These are phyloP conservation scores for Aspergillus spinulosporus DNA, from an alignment of 2,329 filamentous ascomycete species.

Conservation along the genomic window DNA sequence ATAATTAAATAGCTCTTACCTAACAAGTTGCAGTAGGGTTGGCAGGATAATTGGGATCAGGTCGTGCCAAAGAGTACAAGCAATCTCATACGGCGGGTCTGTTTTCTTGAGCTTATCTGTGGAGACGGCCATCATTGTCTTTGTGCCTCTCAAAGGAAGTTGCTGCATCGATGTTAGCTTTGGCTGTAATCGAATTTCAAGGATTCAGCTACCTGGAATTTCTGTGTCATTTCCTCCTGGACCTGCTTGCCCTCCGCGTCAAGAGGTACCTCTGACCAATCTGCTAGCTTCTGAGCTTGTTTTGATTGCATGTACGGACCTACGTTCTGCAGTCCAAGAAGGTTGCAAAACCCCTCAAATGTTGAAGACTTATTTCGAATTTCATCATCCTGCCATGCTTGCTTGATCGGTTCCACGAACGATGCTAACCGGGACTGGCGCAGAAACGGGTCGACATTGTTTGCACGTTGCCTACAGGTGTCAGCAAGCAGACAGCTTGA, in stretches of 20 bases:
- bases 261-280: conserved; percentile 78
- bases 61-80: conserved; percentile 80
- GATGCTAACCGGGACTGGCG: conserved; percentile 70
- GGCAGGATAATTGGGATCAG: conserved; percentile 80
- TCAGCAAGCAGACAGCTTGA: conserved; percentile 14
- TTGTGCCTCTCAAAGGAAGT: conserved; percentile 81
- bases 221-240: conserved; percentile 75
- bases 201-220: conserved; percentile 59
- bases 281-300: conserved; percentile 71
- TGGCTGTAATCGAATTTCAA: not conserved
- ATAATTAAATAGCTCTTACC: conserved; percentile 43
- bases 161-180: conserved; percentile 45
- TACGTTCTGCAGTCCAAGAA: conserved; percentile 77
- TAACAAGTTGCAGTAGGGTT: conserved; percentile 79
- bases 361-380: conserved; percentile 69
- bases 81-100: conserved; percentile 70
- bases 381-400: conserved; percentile 72
- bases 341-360: conserved; percentile 75
- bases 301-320: conserved; percentile 74
- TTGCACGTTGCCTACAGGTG: conserved; percentile 69
- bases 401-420: conserved; percentile 80
- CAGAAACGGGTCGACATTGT: conserved; percentile 67
- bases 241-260: conserved; percentile 77
- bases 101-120: conserved; percentile 82
- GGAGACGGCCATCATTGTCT: conserved; percentile 87